A percentile compares a stretch with the other conserved stretches of the same genome.
phyloP scores from a whole-genome alignment of 1,284 basidiomycete genomes.

The Tylopilus orsonianus region DNA sequence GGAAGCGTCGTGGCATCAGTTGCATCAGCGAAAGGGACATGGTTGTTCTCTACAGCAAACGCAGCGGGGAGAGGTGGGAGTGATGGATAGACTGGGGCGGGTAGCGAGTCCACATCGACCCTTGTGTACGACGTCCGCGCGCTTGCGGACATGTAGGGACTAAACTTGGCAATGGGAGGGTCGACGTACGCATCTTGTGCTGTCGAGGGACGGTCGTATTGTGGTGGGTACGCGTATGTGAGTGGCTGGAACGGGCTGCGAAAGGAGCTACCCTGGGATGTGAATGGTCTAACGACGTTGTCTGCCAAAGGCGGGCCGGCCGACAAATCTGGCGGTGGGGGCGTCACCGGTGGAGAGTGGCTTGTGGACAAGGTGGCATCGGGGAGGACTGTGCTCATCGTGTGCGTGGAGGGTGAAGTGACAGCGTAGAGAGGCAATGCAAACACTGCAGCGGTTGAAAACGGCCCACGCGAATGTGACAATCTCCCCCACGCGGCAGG shows the following conservation, averaged over 20 bases:
- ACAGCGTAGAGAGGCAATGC: not conserved
- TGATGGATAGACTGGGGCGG: slow-evolving; percentile 23
- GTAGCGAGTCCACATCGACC: slow-evolving; percentile 28
- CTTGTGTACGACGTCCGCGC: slow-evolving; percentile 34
- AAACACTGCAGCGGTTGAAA: not conserved
- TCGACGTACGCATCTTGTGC: slow-evolving; percentile 8
- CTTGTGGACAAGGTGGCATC: not conserved
- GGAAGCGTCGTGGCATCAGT: not conserved
- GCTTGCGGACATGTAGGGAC: slow-evolving; percentile 32
- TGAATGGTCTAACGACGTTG: slow-evolving; percentile 28
- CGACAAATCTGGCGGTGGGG: not conserved
- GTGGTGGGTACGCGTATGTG: slow-evolving; percentile 2
- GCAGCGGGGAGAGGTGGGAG: slow-evolving; percentile 17
- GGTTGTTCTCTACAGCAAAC: not conserved
- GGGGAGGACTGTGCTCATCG: slow-evolving; percentile 1
- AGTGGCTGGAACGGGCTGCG: slow-evolving; percentile 7
- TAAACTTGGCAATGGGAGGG: not conserved
- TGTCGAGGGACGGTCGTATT: slow-evolving; percentile 20
- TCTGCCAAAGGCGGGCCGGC: slow-evolving; percentile 27
- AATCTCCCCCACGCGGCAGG: slow-evolving; percentile 1
- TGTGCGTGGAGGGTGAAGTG: not conserved
- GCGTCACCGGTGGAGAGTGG: not conserved
- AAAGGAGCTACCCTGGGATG: slow-evolving; percentile 26
- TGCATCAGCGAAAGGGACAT: not conserved
- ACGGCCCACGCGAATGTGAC: slow-evolving; percentile 1